Evolutionary conservation across 2,329 filamentous ascomycete species (phyloP), one percentile per base, ranked within the genome.

Genomic region (Lachnellula cervina): DNA sequence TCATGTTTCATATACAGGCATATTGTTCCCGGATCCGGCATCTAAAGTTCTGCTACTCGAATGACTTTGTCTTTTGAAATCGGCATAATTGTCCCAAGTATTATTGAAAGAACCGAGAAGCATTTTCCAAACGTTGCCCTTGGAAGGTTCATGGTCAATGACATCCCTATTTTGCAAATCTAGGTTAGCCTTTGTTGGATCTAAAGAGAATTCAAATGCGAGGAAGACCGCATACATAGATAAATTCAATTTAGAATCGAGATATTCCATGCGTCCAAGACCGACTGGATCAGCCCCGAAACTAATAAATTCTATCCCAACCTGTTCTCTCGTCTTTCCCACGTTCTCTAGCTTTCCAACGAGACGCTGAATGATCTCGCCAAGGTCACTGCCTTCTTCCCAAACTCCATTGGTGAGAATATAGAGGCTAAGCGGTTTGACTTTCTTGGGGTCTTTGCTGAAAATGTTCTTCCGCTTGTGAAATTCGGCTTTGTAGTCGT

Each of bases 271-370:
- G 5, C 55, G 37, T 23, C 49, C 25, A 2, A 59, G 49, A 1
- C 51, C 52, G 1, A 13, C 23, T 2, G 19, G 1, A 46, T 61
- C 37, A 13, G 59, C 45, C 1, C 60, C 62, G 35, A 62, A 64
- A 28, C 52, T 56, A 11, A 64, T 62, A 25, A 64, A 64, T 43
- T 64, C 55, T 9, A 64, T 58, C 1, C 62, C 59, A 25, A 64
- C 49, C 25, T 62, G 58, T 16, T 23, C 34, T 9, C 14, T 28
- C 19, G 19, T 19, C n/a, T 21, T 54, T 7, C 19, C 34, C 9
- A 51, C 13, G 6, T 53, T 21, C 1, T 23, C 25, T 17, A 61
- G 37, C 16, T 42, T 49, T 6, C 28, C n/a, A n/a, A 62, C 53
- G 13, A 57, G 19, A 13, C 40, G 57, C 16, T 14, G 32, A 37